Percentiles rank a stretch among this genome's conserved stretches.
These are phyloP conservation scores for Cyclostephanos invisitatus DNA, from an alignment of 108 stramenopile genomes.

Conservation along the genomic window DNA sequence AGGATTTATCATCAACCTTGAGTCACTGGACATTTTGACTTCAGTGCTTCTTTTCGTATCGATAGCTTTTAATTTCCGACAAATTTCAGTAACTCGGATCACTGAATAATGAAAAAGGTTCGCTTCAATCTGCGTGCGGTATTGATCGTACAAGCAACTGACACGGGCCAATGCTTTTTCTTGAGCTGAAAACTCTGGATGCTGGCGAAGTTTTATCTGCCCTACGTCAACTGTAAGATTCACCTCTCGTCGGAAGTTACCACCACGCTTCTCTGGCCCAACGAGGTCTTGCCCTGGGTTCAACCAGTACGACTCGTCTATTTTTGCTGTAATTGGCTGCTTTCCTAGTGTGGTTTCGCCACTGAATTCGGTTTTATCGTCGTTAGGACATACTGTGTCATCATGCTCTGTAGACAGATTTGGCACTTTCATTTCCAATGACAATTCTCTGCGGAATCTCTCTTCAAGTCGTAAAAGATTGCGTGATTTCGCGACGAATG, in stretches of 20 bases:
- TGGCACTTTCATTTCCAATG: background rate
- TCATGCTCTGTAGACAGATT: background rate
- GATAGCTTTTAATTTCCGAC: slow-evolving; percentile 3
- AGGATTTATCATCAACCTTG: background rate
- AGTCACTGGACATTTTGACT: background rate
- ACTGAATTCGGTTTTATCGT: background rate
- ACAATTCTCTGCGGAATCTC: slow-evolving; percentile 27
- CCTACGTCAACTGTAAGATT: slow-evolving; percentile 19
- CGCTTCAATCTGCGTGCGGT: slow-evolving; percentile 19
- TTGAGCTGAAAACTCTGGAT: slow-evolving; percentile 31
- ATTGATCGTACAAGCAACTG: slow-evolving; percentile 21
- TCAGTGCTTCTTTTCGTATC: background rate
- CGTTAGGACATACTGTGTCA: no score
- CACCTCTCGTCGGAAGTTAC: slow-evolving; percentile 10
- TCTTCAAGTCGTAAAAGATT: slow-evolving; percentile 27
- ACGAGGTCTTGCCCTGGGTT: slow-evolving; percentile 16
- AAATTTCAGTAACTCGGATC: background rate
- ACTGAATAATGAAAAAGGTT: slow-evolving; percentile 16
- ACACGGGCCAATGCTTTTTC: slow-evolving; percentile 19
- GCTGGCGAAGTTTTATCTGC: slow-evolving; percentile 28
- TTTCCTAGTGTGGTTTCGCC: background rate
- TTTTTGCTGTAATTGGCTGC: background rate
- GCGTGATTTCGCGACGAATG: slow-evolving; percentile 7
- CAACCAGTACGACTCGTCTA: slow-evolving; percentile 28
- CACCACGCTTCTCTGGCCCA: background rate